phyloP scores from a whole-genome alignment of 306 rosid species.

The Castanea mollissima region DNA sequence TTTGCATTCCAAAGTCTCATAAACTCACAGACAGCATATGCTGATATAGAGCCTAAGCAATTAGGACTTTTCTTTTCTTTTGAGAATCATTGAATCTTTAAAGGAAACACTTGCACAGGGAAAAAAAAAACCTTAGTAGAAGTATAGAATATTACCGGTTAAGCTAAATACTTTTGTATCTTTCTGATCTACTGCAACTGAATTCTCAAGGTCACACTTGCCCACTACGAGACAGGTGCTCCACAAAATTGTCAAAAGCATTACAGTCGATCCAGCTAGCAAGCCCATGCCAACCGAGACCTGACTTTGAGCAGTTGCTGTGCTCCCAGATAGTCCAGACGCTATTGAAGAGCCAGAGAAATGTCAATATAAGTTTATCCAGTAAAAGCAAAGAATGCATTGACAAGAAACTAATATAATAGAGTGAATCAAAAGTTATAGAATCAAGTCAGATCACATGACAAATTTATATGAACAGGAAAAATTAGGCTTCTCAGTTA shows the following conservation, averaged over 20 bases:
- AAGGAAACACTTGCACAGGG: background rate
- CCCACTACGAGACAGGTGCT: conserved; percentile 66
- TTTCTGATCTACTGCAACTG: conserved; percentile 51
- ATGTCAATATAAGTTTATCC: background rate
- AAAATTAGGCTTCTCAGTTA: no score
- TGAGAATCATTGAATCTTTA: background rate
- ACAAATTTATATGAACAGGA: no score
- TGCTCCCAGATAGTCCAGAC: conserved; percentile 69
- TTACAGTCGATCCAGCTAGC: conserved; percentile 69
- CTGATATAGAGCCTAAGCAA: no score
- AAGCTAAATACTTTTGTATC: conserved; percentile 53
- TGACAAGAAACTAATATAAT: background rate
- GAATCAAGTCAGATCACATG: no score
- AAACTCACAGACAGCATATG: no score
- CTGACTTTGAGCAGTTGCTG: conserved; percentile 67
- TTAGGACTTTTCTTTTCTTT: background rate
- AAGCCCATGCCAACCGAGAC: conserved; percentile 78
- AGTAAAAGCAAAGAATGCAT: background rate
- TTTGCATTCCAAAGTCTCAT: no score
- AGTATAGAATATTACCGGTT: conserved; percentile 30
- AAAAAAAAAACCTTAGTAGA: background rate
- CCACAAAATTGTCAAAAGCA: conserved; percentile 74
- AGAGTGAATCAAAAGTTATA: no score
- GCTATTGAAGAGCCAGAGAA: conserved; percentile 20
- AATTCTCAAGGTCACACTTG: conserved; percentile 63